Evolutionary conservation across 306 rosid species (phyloP), one percentile per base, ranked within the genome.

Genomic region (Prunus mume): DNA sequence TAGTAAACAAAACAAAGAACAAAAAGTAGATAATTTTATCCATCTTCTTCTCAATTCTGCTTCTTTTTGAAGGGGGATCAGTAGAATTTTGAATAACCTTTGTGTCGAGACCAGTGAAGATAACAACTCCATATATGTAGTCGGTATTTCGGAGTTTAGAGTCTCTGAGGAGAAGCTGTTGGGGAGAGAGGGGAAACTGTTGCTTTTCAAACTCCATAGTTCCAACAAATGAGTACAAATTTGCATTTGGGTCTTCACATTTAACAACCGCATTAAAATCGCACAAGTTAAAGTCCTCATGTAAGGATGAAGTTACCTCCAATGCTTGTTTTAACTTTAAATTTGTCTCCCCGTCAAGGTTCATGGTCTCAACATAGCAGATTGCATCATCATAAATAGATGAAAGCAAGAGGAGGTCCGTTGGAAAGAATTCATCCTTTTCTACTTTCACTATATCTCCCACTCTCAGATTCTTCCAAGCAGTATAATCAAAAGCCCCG

Each of bases 361-460:
- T 95, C 99, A 90, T 95, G 32, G 99, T 95, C 86, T 95, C 97
- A 34, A 95, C 99, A 68, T 95, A 95, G 86, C 97, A 92, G 60
- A 95, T 58, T 72, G 97, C 92, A 81, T 92, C 99, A 22, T 90
- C 97, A 25, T 89, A 95, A 86, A 91, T 83, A 30, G 99, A 92
- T 2, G 99, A 92, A 80, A 95, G 97, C 80, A 95, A 85, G 47
- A 95, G 65, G 27, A 95, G 91, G 71, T 95, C 99, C 5, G 97
- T 94, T 2, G 99, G 99, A 82, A 95, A 95, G 86, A 90, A 95
- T 78, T 90, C 97, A 30, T 92, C 90, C 80, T 95, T 95, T 74
- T 82, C 86, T 38, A 92, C 88, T 88, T 80, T 95, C 75, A 89
- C 99, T 58, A 92, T 81, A 82, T 95, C 80, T 55, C 99, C 99